Conservation (phyloP, 495 filamentous ascomycete genomes). For the Cercophora scortea region DNA sequence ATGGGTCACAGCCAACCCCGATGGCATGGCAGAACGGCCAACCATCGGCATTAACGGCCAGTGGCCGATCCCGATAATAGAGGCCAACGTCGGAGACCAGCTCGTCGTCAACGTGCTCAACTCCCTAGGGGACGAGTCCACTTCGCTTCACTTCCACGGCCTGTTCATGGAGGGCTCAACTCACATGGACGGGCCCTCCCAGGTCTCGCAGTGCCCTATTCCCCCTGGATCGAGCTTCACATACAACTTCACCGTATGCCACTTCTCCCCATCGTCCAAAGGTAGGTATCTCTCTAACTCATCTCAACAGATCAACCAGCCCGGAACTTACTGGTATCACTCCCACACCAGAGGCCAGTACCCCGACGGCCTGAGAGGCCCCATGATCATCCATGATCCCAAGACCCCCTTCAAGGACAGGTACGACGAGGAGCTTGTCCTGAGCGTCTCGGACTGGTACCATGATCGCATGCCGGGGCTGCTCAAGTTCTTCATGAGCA, state of each 20-base stretch:
- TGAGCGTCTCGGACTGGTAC: conserved; percentile 64
- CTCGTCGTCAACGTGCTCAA: conserved; percentile 68
- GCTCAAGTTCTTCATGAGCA: conserved; percentile 48
- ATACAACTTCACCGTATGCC: conserved; percentile 68
- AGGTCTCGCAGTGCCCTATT: conserved; percentile 61
- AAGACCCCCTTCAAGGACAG: conserved; percentile 48
- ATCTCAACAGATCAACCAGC: conserved; percentile 48
- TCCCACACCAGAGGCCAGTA: conserved; percentile 63
- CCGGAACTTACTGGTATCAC: conserved; percentile 81
- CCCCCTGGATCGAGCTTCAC: conserved; percentile 56
- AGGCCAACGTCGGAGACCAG: conserved; percentile 61
- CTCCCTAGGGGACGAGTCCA: conserved; percentile 59
- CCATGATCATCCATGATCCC: conserved; percentile 64
- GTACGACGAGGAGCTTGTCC: conserved; percentile 59
- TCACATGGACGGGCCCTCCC: conserved; percentile 65
- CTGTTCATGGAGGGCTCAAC: conserved; percentile 63
- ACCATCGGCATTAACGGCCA: conserved; percentile 67
- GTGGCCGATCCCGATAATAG: conserved; percentile 67
- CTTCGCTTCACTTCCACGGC: conserved; percentile 71
- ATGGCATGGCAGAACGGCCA: conserved; percentile 55
- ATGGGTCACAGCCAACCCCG: conserved; percentile 77
- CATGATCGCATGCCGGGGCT: conserved; percentile 53
- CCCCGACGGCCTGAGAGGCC: conserved; percentile 66
- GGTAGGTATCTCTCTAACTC: neutral
- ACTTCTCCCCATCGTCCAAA: neutral